Base-by-base conservation (phyloP, 768 basidiomycete species). In the Rubroboletus satanas region DNA sequence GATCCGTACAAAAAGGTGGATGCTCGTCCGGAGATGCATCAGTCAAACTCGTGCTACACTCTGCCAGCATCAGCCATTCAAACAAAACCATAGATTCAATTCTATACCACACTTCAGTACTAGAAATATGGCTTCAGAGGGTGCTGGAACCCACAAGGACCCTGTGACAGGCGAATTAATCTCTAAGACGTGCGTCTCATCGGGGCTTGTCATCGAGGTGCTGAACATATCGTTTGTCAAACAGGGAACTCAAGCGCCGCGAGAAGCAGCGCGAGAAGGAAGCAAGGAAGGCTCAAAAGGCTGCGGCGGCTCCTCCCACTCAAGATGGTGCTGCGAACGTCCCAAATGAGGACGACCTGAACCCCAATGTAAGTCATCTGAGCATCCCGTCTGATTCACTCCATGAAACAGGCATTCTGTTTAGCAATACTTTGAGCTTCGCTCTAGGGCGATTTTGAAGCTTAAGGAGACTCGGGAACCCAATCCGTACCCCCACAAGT, bases 401-500 rank as follows among this genome's bases (percentile, higher is more conserved):
- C 5, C 48, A 55, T 55, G 17, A 54, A 31, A 15, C 28, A 18
- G 3, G 15, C 8, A 10, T 31, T 28, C 37, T 18, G 23, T 31
- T 15, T 62, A 99, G 95, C 93, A 96, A 93, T 99, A 98, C 79
- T 96, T 88, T 68, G 94, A 98, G 67, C 75, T 93, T 62, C 88
- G 97, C 62, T 92, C 89, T 29, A 84, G 93, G 45, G 85, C 90
- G 63, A 93, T 99, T 64, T 82, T 85, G 59, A 83, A 85, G 62
- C 83, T 99, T 58, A 88, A 91, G 73, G 79, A 86, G 67, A 88
- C 90, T 29, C 88, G 88, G 70, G 72, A 81, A 7, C 96, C 95
- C 2, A 90, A 95, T 70, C 97, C 97, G 2, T 99, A 98, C 77
- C 97, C 97, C 7, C 97, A 99, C 86, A 99, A 99, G 83, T 99